Conservation (phyloP, 257 asterid species). For the Plectranthus barbatus region DNA sequence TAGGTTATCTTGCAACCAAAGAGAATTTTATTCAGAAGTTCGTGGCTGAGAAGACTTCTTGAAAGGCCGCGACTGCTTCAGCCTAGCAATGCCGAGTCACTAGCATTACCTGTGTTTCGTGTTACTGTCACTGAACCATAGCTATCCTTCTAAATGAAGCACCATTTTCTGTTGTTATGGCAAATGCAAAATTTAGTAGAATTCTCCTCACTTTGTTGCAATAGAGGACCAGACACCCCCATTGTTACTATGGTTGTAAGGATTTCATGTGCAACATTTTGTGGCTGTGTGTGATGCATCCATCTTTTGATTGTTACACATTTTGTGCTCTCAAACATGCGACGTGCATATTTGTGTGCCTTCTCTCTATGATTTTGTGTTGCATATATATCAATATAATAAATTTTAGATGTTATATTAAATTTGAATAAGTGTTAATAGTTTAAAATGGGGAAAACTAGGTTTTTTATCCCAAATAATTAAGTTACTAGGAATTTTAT, state of each 20-base stretch:
- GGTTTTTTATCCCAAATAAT: too few relatives aligned
- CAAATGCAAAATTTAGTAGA: background rate
- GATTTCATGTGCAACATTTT: background rate
- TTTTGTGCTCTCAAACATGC: too few relatives aligned
- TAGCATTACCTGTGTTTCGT: background rate
- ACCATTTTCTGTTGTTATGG: background rate
- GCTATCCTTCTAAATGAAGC: background rate
- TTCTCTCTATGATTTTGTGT: too few relatives aligned
- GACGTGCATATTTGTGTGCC: too few relatives aligned
- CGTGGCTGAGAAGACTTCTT: background rate
- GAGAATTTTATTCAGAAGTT: background rate
- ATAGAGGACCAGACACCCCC: background rate
- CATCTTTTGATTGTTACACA: conserved; percentile 4
- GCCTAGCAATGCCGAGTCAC: background rate
- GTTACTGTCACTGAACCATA: background rate
- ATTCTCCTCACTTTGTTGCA: background rate
- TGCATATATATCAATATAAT: too few relatives aligned
- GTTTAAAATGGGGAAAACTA: too few relatives aligned
- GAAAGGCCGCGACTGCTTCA: background rate
- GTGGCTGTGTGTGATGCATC: background rate
- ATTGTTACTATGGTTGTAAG: background rate
- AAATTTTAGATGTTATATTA: too few relatives aligned
- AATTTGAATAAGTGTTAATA: too few relatives aligned
- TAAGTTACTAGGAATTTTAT: too few relatives aligned
- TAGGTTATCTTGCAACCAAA: background rate